A percentile compares a stretch with the other conserved stretches of the same genome.
Conservation (phyloP, 2,329 filamentous ascomycete species). For the Monosporascus sp. region DNA sequence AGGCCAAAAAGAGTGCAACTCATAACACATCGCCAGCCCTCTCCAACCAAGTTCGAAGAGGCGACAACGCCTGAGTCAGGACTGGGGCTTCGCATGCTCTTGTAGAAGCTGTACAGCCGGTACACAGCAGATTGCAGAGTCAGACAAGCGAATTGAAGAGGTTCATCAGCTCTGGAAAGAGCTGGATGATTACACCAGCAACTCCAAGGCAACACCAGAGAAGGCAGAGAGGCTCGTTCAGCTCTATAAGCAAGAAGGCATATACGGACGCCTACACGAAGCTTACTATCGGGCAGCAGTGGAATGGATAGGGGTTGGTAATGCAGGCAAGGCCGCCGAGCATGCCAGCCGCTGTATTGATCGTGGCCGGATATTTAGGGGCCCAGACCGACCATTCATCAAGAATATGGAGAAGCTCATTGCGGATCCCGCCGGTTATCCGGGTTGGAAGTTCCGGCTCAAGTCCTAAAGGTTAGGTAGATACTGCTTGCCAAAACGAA, state of each 20-base stretch:
- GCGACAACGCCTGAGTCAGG: slow-evolving; percentile 22
- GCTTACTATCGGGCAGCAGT: slow-evolving; percentile 34
- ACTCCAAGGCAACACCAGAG: slow-evolving; percentile 22
- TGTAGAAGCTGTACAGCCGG: slow-evolving; percentile 30
- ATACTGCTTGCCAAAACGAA: neutral
- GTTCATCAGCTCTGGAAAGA: slow-evolving; percentile 26
- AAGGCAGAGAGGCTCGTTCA: slow-evolving; percentile 33
- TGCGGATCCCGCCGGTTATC: slow-evolving; percentile 21
- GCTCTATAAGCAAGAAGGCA: slow-evolving; percentile 31
- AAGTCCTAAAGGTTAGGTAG: neutral
- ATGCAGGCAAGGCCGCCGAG: slow-evolving; percentile 23
- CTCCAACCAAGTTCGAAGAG: slow-evolving; percentile 27
- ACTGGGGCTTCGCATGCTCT: slow-evolving; percentile 36
- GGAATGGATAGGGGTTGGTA: slow-evolving; percentile 33
- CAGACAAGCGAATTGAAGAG: slow-evolving; percentile 28
- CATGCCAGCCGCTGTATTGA: slow-evolving; percentile 26
- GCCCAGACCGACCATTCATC: slow-evolving; percentile 25
- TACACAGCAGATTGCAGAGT: slow-evolving; percentile 21
- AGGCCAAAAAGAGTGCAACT: neutral
- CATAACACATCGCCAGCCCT: slow-evolving; percentile 19
- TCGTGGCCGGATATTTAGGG: slow-evolving; percentile 23
- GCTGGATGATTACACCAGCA: slow-evolving; percentile 29
- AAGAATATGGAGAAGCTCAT: slow-evolving; percentile 30
- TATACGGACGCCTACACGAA: slow-evolving; percentile 25
- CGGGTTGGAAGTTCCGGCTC: slow-evolving; percentile 8